phyloP scores from a whole-genome alignment of 371 early-diverging fungal species.

The Dichotomocladium elegans region DNA sequence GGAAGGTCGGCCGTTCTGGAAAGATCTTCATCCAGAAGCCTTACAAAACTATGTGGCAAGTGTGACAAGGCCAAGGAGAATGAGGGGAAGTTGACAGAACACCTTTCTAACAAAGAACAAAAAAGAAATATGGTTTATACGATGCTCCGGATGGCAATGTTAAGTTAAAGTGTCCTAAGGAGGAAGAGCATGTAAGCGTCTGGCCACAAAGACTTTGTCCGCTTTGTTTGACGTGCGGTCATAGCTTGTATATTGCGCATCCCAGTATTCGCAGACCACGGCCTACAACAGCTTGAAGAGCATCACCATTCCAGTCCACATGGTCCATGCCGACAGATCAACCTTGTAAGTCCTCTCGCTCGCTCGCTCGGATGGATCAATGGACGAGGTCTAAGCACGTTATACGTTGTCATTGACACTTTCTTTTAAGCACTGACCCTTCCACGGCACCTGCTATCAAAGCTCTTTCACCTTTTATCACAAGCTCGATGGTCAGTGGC shows the following conservation, averaged over 20 bases:
- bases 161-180: constrained; percentile 34
- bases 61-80: neutral
- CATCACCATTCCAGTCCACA: constrained; percentile 9
- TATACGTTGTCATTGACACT: neutral
- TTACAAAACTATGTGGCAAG: constrained; percentile 26
- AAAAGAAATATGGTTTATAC: constrained; percentile 21
- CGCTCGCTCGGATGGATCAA: too few species aligned
- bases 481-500: constrained; percentile 18
- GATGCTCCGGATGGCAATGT: constrained; percentile 33
- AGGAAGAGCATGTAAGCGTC: constrained; percentile 24
- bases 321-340: constrained; percentile 8
- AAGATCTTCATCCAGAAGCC: constrained; percentile 9
- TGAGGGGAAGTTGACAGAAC: neutral
- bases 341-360: constrained; percentile 6
- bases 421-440: constrained; percentile 1
- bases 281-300: constrained; percentile 6
- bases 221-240: neutral
- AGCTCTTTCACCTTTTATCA: constrained; percentile 3
- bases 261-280: neutral
- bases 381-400: too few species aligned
- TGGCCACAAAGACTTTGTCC: neutral
- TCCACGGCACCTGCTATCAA: neutral
- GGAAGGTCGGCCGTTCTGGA: constrained; percentile 8
- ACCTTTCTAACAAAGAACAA: neutral
- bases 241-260: constrained; percentile 5